A percentile compares a stretch with the other conserved stretches of the same genome.
These are phyloP conservation scores for Grammothele lineata DNA, from an alignment of 768 basidiomycete species.

Conservation along the genomic window DNA sequence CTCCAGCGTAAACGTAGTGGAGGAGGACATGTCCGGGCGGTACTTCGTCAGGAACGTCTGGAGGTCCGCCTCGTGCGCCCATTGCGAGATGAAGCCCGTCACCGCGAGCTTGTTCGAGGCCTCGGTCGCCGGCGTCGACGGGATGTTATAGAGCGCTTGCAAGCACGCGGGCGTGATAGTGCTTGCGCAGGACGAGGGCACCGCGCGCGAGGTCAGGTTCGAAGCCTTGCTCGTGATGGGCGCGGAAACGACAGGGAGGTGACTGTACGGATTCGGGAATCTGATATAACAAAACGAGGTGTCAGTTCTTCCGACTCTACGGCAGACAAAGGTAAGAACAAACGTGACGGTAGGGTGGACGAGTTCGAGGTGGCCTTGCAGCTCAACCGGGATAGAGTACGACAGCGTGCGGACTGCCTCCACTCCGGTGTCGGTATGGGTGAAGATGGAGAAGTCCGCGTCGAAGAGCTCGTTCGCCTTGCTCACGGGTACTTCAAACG, in stretches of 20 bases:
- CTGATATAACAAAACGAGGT: not conserved
- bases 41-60: constrained; percentile 41
- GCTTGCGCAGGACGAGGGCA: constrained; percentile 20
- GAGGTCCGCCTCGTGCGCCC: constrained; percentile 26
- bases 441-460: constrained; percentile 28
- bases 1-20: constrained; percentile 14
- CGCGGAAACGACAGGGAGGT: constrained; percentile 3
- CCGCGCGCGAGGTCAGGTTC: constrained; percentile 3
- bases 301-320: no score
- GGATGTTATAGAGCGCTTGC: constrained; percentile 27
- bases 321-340: not conserved
- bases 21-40: constrained; percentile 16
- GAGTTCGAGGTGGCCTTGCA: constrained; percentile 24
- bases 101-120: constrained; percentile 28
- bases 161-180: constrained; percentile 29
- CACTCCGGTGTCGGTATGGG: constrained; percentile 18
- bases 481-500: constrained; percentile 21
- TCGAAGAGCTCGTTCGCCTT: constrained; percentile 28
- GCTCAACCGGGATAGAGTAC: constrained; percentile 27
- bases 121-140: constrained; percentile 19
- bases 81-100: constrained; percentile 31
- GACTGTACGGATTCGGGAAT: constrained; percentile 14
- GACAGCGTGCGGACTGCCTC: constrained; percentile 26
- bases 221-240: constrained; percentile 18
- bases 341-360: constrained; percentile 29